A percentile compares a stretch with the other conserved stretches of the same genome.
Evolutionary conservation across 2,329 filamentous ascomycete species (phyloP).

Genomic region (Fusarium denticulatum): DNA sequence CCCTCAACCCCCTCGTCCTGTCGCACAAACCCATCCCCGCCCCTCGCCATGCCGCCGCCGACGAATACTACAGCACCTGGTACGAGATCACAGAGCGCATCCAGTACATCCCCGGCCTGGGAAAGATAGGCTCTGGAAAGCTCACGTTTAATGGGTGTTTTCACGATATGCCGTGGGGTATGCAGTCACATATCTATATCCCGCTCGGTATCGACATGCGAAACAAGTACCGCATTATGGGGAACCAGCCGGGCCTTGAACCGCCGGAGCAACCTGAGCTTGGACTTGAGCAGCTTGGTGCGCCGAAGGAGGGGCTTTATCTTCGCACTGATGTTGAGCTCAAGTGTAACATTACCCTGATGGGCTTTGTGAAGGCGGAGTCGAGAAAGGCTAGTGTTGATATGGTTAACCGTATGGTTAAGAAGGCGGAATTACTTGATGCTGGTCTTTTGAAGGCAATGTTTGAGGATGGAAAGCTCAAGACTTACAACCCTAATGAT

Average conservation of each 20-base stretch:
- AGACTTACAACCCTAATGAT: constrained; percentile 66
- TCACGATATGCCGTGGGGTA: constrained; percentile 76
- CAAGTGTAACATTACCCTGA: constrained; percentile 72
- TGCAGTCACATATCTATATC: constrained; percentile 77
- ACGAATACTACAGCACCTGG: constrained; percentile 79
- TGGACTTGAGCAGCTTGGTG: constrained; percentile 66
- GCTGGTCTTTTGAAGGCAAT: constrained; percentile 72
- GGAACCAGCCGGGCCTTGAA: constrained; percentile 74
- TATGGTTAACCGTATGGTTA: constrained; percentile 74
- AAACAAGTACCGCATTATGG: constrained; percentile 74
- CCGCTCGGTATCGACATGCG: constrained; percentile 73
- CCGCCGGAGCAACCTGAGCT: constrained; percentile 69
- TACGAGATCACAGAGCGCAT: constrained; percentile 78
- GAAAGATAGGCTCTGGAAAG: constrained; percentile 70
- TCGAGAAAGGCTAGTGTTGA: constrained; percentile 73
- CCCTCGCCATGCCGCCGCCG: constrained; percentile 72
- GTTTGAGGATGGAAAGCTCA: constrained; percentile 72
- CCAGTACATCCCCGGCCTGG: constrained; percentile 73
- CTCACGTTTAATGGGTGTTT: constrained; percentile 78
- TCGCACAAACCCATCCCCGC: constrained; percentile 71
- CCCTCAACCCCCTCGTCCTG: constrained; percentile 74
- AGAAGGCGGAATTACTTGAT: constrained; percentile 76
- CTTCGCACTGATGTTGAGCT: constrained; percentile 77
- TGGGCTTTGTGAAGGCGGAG: constrained; percentile 73
- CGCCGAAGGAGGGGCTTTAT: constrained; percentile 72